Evolutionary conservation across 2,329 filamentous ascomycete species (phyloP).

Genomic region (Fusarium sterilihyphosum): DNA sequence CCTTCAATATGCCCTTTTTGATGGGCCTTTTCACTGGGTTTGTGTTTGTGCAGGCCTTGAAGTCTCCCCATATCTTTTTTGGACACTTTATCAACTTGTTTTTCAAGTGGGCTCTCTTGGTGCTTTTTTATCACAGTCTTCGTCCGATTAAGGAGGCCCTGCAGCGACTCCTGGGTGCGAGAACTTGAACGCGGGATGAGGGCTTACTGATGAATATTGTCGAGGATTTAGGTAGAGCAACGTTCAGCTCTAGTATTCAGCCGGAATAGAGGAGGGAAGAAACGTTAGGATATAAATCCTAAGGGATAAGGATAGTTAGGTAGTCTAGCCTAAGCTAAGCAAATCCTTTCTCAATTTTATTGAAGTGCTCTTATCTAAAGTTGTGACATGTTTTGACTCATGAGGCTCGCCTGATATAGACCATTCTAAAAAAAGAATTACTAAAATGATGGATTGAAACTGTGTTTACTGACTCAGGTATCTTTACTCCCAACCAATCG

Average conservation of each 20-base stretch:
- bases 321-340: background rate
- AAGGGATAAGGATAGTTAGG: background rate
- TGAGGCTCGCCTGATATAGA: too few species aligned
- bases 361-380: rapidly evolving
- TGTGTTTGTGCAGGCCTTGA: background rate
- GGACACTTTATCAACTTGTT: background rate
- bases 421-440: too few species aligned
- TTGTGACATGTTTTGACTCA: rapidly evolving
- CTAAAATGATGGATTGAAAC: too few species aligned
- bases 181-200: background rate
- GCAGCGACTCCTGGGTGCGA: rapidly evolving
- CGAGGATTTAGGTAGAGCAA: background rate
- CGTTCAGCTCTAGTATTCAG: rapidly evolving
- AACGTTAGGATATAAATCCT: rapidly evolving
- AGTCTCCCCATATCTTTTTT: background rate
- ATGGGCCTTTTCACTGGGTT: background rate
- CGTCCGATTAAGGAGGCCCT: background rate
- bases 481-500: rapidly evolving
- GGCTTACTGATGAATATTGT: rapidly evolving
- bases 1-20: background rate
- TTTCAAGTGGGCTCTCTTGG: background rate
- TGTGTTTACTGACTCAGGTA: rapidly evolving
- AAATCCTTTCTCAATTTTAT: background rate
- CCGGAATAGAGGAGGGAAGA: rapidly evolving
- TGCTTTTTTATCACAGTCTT: background rate